Evolutionary conservation across 2,329 filamentous ascomycete genomes (phyloP).

Genomic region (Ascochyta fabae): DNA sequence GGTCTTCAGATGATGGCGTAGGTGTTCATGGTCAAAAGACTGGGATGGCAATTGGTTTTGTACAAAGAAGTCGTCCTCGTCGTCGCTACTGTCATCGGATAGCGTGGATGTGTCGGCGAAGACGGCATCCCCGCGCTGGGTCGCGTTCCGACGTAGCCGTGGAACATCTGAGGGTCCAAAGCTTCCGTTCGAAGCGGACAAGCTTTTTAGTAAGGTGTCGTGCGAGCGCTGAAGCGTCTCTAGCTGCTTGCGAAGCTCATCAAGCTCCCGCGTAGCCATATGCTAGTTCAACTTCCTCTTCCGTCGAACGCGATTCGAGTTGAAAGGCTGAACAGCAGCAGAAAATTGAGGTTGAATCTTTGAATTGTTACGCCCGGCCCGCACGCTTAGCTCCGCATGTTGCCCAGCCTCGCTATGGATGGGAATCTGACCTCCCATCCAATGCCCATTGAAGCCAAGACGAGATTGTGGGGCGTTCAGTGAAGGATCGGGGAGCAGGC

Average conservation of each 20-base stretch:
- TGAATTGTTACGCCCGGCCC: constrained; percentile 19
- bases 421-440: constrained; percentile 16
- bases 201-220: constrained; percentile 37
- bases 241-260: constrained; percentile 42
- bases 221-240: constrained; percentile 43
- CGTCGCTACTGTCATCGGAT: constrained; percentile 45
- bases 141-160: constrained; percentile 30
- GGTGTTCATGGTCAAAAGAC: constrained; percentile 52
- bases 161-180: constrained; percentile 35
- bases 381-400: constrained; percentile 23
- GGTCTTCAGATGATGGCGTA: constrained; percentile 54
- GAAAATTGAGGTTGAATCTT: constrained; percentile 9
- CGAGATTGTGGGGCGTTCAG: constrained; percentile 16
- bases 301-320: constrained; percentile 8
- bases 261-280: constrained; percentile 39
- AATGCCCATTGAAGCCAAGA: constrained; percentile 26
- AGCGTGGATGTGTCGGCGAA: constrained; percentile 45
- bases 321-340: constrained; percentile 8
- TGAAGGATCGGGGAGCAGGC: constrained; percentile 9
- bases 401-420: constrained; percentile 26
- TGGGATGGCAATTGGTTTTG: constrained; percentile 50
- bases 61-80: constrained; percentile 48
- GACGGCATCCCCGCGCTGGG: constrained; percentile 33
- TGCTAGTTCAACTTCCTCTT: constrained; percentile 14
- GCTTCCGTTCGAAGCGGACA: constrained; percentile 37